phyloP scores from a whole-genome alignment of 164 flowering plant genomes.

The Pachysandra terminalis region DNA sequence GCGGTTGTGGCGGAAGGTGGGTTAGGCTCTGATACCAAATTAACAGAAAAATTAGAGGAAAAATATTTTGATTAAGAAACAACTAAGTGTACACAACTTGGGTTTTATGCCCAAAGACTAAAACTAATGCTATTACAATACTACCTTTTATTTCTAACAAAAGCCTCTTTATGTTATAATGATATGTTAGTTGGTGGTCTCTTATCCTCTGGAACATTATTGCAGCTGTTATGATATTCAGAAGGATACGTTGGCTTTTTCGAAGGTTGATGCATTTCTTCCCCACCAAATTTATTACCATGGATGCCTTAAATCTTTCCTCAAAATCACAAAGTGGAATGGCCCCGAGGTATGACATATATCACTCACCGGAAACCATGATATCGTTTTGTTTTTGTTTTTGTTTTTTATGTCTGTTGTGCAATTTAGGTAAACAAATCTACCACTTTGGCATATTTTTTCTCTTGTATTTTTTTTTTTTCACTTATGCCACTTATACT shows the following conservation, averaged over 20 bases:
- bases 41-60: too few species aligned
- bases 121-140: too few species aligned
- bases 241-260: constrained; percentile 82
- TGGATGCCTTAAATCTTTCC: constrained; percentile 90
- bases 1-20: too few species aligned
- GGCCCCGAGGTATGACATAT: constrained; percentile 81
- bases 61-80: too few species aligned
- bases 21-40: too few species aligned
- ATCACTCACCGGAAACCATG: background rate
- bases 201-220: constrained; percentile 5
- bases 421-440: background rate
- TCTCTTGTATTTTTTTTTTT: background rate
- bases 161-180: background rate
- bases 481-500: background rate
- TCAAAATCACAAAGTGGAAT: constrained; percentile 91
- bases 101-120: too few species aligned
- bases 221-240: constrained; percentile 77
- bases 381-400: background rate
- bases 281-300: constrained; percentile 82
- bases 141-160: too few species aligned
- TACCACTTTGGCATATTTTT: background rate
- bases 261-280: constrained; percentile 81
- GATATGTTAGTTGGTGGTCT: background rate
- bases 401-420: background rate
- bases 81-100: too few species aligned